Conservation (phyloP, 2,329 filamentous ascomycete species). For the Pseudopyricularia javanii region DNA sequence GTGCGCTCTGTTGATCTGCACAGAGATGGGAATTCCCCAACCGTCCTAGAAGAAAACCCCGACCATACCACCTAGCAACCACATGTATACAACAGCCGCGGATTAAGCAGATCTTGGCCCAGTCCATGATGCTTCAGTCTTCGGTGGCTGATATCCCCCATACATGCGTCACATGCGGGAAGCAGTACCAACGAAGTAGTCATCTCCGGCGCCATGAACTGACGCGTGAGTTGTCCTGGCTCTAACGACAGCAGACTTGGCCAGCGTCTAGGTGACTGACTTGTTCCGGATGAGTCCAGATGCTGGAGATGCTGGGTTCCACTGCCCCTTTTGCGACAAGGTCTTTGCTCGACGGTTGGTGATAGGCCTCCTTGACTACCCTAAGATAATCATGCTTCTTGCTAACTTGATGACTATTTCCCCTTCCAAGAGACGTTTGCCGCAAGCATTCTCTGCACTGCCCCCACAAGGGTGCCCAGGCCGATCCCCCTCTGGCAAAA, state of each 20-base stretch:
- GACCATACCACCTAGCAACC: too few species aligned
- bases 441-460: conserved; percentile 14
- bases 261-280: not conserved
- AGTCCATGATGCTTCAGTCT: not conserved
- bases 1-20: too few species aligned
- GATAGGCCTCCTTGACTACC: not conserved
- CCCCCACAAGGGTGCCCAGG: conserved; percentile 6
- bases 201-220: conserved; percentile 3
- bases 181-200: conserved; percentile 3
- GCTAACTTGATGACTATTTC: not conserved
- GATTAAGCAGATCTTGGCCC: too few species aligned
- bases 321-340: conserved; percentile 3
- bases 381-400: too few species aligned
- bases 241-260: not conserved
- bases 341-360: conserved; percentile 1
- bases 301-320: not conserved
- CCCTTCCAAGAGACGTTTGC: conserved; percentile 8
- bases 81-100: too few species aligned
- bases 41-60: too few species aligned
- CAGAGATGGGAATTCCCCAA: too few species aligned
- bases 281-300: not conserved
- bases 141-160: not conserved
- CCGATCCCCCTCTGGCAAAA: conserved; percentile 9
- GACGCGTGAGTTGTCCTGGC: not conserved
- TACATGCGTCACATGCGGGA: not conserved